These are phyloP conservation scores for Daldinia caldariorum DNA, from an alignment of 495 filamentous ascomycete species.

Conservation along the genomic window DNA sequence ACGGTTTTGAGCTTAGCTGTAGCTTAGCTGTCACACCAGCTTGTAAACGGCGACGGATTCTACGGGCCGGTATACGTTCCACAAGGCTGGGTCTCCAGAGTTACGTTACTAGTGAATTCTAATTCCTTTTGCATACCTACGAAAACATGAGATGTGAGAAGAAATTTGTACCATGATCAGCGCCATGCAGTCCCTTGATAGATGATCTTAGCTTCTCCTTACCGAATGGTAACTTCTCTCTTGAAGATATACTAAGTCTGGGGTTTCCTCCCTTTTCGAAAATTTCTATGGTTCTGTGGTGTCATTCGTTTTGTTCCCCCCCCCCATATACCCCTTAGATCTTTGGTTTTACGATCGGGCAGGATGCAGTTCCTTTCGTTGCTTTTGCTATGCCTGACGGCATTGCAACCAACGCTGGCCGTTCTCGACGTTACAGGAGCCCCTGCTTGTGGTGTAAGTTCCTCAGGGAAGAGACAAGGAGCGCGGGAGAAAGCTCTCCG, in stretches of 20 bases:
- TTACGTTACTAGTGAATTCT: slow-evolving; percentile 25
- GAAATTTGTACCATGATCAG: slow-evolving; percentile 25
- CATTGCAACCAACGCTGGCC: slow-evolving; percentile 41
- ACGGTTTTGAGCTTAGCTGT: slow-evolving; percentile 39
- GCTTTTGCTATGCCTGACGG: slow-evolving; percentile 34
- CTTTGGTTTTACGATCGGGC: slow-evolving; percentile 22
- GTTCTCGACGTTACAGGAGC: slow-evolving; percentile 30
- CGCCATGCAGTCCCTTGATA: slow-evolving; percentile 11
- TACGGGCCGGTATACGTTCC: slow-evolving; percentile 28
- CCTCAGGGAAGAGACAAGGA: neutral
- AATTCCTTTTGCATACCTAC: slow-evolving; percentile 19
- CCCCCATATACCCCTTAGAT: slow-evolving; percentile 2
- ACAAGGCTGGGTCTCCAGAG: slow-evolving; percentile 38
- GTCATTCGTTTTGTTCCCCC: slow-evolving; percentile 32
- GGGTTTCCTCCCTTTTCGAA: slow-evolving; percentile 32
- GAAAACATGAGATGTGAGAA: slow-evolving; percentile 11
- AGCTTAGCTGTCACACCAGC: slow-evolving; percentile 36
- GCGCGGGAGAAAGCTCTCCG: neutral
- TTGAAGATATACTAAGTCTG: slow-evolving; percentile 9
- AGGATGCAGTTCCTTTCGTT: slow-evolving; percentile 37
- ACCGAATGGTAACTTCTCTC: slow-evolving; percentile 7
- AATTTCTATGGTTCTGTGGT: slow-evolving; percentile 23
- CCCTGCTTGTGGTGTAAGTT: slow-evolving; percentile 41
- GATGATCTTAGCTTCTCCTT: slow-evolving; percentile 25
- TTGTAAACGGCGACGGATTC: slow-evolving; percentile 11